Conservation (phyloP, 768 basidiomycete species). For the Botryobasidium botryosum region DNA sequence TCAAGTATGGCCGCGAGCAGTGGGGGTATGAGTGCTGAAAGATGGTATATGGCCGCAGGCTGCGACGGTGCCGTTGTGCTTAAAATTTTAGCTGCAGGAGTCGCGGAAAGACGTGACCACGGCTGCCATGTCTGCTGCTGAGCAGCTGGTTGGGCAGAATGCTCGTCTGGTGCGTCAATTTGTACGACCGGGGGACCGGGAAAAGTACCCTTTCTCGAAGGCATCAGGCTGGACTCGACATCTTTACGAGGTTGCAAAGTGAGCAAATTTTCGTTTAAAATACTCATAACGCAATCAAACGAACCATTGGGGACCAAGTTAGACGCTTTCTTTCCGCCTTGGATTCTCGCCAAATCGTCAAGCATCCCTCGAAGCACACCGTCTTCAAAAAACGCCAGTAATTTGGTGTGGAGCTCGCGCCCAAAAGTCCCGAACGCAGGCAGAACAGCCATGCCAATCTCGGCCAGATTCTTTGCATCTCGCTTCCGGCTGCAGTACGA, state of each 20-base stretch:
- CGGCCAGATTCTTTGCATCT: conserved; percentile 37
- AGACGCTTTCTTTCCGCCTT: conserved; percentile 7
- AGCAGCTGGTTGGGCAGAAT: neutral
- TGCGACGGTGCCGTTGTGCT: conserved; percentile 46
- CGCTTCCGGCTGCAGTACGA: too few relatives aligned
- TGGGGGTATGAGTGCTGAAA: conserved; percentile 45
- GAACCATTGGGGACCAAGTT: too few relatives aligned
- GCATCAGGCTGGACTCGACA: neutral
- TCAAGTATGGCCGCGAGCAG: conserved; percentile 47
- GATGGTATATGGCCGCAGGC: conserved; percentile 34
- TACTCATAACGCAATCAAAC: too few relatives aligned
- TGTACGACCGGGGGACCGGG: neutral
- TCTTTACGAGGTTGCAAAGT: neutral
- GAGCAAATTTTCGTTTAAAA: too few relatives aligned
- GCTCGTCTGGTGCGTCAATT: neutral
- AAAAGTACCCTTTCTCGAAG: neutral
- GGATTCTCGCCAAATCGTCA: conserved; percentile 11
- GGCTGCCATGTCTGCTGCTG: neutral
- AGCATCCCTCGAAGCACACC: conserved; percentile 38
- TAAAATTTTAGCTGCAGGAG: conserved; percentile 11
- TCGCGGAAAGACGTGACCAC: neutral
- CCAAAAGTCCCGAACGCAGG: conserved; percentile 58
- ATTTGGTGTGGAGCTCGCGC: conserved; percentile 39
- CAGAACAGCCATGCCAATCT: conserved; percentile 51
- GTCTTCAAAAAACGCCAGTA: conserved; percentile 54